phyloP scores from a whole-genome alignment of 306 rosid genomes.

The Ceratonia siliqua region DNA sequence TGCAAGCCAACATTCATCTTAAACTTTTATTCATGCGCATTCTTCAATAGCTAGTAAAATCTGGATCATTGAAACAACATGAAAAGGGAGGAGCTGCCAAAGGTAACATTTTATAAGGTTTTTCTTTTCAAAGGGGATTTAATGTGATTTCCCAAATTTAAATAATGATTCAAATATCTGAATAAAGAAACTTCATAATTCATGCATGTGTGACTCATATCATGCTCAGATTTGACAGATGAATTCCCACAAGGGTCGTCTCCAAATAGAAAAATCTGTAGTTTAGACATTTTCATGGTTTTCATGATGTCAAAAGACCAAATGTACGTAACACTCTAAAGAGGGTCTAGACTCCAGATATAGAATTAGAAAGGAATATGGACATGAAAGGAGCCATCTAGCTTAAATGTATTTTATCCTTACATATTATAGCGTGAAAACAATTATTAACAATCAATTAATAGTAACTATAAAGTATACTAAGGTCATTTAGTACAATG shows the following conservation, averaged over 20 bases:
- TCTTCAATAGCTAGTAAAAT: neutral
- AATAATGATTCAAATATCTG: conserved; percentile 18
- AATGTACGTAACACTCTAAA: neutral
- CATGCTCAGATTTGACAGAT: neutral
- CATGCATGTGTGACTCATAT: neutral
- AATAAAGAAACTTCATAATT: neutral
- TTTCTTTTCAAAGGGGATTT: neutral
- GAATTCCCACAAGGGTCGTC: neutral
- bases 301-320: neutral
- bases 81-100: neutral
- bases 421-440: neutral
- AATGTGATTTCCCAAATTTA: neutral
- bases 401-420: neutral
- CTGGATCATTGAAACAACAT: neutral
- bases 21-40: neutral
- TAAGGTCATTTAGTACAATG: neutral
- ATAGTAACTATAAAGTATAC: neutral
- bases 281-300: neutral
- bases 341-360: neutral
- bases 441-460: neutral
- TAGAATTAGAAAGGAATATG: neutral
- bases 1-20: neutral
- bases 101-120: neutral
- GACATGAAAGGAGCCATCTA: neutral
- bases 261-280: neutral